Percentiles rank a stretch among this genome's conserved stretches.
These are phyloP conservation scores for Monosporascus cannonballus DNA, from an alignment of 2,329 filamentous ascomycete genomes.

Conservation along the genomic window DNA sequence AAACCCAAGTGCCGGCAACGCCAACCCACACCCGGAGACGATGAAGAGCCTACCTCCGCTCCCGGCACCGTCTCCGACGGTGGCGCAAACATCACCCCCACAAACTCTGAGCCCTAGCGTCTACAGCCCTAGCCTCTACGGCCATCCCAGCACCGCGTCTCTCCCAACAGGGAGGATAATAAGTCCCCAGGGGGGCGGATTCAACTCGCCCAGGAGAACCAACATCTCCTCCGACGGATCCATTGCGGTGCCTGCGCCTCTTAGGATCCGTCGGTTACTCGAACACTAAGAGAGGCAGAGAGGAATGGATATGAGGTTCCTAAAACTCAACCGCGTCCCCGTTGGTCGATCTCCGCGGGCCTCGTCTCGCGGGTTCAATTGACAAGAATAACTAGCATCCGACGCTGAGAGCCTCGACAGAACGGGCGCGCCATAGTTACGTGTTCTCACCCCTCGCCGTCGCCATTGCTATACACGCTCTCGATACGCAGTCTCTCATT, in stretches of 20 bases:
- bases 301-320: neutral
- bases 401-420: too few relatives aligned
- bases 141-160: constrained; percentile 10
- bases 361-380: too few relatives aligned
- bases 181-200: constrained; percentile 39
- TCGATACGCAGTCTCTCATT: too few relatives aligned
- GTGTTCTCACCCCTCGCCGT: too few relatives aligned
- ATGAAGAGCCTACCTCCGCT: constrained; percentile 31
- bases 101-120: constrained; percentile 42
- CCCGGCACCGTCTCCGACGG: constrained; percentile 17
- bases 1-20: constrained; percentile 18
- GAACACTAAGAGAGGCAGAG: neutral
- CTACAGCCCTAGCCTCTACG: constrained; percentile 20
- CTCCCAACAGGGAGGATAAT: constrained; percentile 32
- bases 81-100: constrained; percentile 23
- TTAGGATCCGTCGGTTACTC: neutral
- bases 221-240: constrained; percentile 17
- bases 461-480: too few relatives aligned
- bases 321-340: too few relatives aligned
- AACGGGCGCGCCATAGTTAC: too few relatives aligned
- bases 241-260: neutral
- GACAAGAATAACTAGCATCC: too few relatives aligned
- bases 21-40: constrained; percentile 3
- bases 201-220: constrained; percentile 25
- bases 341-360: too few relatives aligned